Evolutionary conservation across 768 basidiomycete genomes (phyloP), one percentile per base, ranked within the genome.

Genomic region (Pisolithus tinctorius): DNA sequence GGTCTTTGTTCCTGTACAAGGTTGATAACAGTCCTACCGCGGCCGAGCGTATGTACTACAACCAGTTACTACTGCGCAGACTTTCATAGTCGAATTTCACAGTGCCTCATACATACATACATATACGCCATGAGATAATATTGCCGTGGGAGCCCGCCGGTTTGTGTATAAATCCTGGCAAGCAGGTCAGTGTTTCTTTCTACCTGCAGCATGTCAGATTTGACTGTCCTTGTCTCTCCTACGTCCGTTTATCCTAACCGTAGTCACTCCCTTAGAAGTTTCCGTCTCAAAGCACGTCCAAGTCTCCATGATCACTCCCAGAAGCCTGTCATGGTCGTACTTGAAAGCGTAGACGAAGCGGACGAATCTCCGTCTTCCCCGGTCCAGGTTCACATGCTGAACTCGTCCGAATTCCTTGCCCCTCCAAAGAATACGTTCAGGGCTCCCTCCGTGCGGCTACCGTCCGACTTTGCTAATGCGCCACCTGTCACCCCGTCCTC

Each of bases 1-100:
- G 83, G 76, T 83, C 1, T 83, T 82, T 56, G 57, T 82, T 49
- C 65, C 65, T 14, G 54, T 58, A 20, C 20, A 20, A 20, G 20
- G 20, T 2, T 20, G 20, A 20, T 20, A 20, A 20, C 20, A 20
- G 20, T 20, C 20, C 20, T 20, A 20, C 20, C 20, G 20, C 20
- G 20, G 20, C 20, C 20, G 20, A 20, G 20, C 20, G 20, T 20
- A 20, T 20, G 20, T 20, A 2, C 20, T 20, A 20, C 20, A 20
- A 20, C 20, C 2, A 20, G 20, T 20, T 20, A 20, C 20, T 20
- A 20, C 20, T 20, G n/a, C n/a, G n/a, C n/a, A n/a, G 20, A 20
- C 20, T 20, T 20, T 20, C 20, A 20, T 20, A 20, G 20, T 20
- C 20, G 20, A 20, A 20, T 20, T 20, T 20, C 20, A 20, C 1